Base-by-base conservation (phyloP, 2,329 filamentous ascomycete genomes). In the Verticillium tricorpus region DNA sequence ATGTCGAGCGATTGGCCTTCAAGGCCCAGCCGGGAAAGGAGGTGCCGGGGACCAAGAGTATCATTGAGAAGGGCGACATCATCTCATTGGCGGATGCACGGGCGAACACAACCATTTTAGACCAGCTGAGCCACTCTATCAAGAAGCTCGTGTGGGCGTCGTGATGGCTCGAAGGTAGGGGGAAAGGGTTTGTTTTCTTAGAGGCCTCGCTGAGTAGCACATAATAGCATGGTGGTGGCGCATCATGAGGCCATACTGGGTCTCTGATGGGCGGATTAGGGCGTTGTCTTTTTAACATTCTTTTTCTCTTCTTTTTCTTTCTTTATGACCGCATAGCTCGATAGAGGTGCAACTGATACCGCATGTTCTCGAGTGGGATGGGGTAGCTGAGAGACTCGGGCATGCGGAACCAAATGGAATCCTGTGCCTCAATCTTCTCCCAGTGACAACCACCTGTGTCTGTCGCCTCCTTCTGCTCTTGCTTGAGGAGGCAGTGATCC, bases 281-380 rank as follows among this genome's bases (percentile, higher is more conserved):
- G 9, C 17, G 19, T 45, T 60, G 52, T n/a, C 25, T 11, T 55
- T 57, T 28, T 28, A 28, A 28, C 28, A 28, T 19, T 61, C 58
- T 59, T 52, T 52, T 22, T 22, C 25, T 19, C 15, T 56, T 19
- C 19, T 19, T 19, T 5, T 31, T 56, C 32, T 11, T 34, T 34
- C 17, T 8, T 56, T 19, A 56, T 32, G 25, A 56, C 54, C 54
- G 14, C 5, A 56, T 17, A 56, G 54, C 74, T 31, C 78, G 77
- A 67, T 97, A 98, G 17, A 97, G 72, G 78, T 97, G 93, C 68
- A 97, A 81, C 75, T 98, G 94, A 75, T 94, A 97, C 56, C 93
- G 87, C 93, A 97, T 97, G 72, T 97, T 92, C 78, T 98, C 94
- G 71, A 98, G 77, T 59, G 88, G 84, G 69, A 97, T 92, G 8